A percentile compares a stretch with the other conserved stretches of the same genome.
Evolutionary conservation across 2,329 filamentous ascomycete genomes (phyloP).

Genomic region (Colletotrichum truncatum): DNA sequence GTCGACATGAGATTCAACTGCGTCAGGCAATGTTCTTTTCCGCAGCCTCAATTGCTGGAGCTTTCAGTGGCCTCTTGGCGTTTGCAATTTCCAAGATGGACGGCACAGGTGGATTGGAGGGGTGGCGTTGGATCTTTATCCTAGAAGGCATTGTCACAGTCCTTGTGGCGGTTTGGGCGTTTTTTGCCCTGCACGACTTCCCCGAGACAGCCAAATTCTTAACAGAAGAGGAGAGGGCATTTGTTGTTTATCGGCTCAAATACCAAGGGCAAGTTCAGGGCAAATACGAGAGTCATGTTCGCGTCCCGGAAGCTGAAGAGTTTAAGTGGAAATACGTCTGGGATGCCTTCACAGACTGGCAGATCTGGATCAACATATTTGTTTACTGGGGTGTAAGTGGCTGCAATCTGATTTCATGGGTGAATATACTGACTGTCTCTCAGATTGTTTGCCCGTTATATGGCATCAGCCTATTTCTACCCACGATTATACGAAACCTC

Average conservation of each 20-base stretch:
- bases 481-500: conserved; percentile 69
- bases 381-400: conserved; percentile 71
- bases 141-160: conserved; percentile 77
- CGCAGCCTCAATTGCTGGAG: conserved; percentile 81
- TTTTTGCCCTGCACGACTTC: conserved; percentile 82
- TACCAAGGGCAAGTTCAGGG: conserved; percentile 60
- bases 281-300: conserved; percentile 30
- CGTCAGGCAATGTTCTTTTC: conserved; percentile 82
- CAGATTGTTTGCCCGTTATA: conserved; percentile 64
- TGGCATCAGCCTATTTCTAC: conserved; percentile 67
- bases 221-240: conserved; percentile 73
- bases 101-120: conserved; percentile 65
- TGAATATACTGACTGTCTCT: not conserved
- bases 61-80: conserved; percentile 77
- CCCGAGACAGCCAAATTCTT: conserved; percentile 82
- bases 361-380: conserved; percentile 71
- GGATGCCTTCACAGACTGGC: conserved; percentile 81
- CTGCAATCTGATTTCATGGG: conserved; percentile 36
- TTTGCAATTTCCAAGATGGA: conserved; percentile 77
- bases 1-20: conserved; percentile 63
- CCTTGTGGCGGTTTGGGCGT: conserved; percentile 71
- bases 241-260: conserved; percentile 76
- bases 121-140: conserved; percentile 75
- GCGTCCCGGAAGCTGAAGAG: conserved; percentile 73
- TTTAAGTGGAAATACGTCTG: conserved; percentile 81